phyloP scores from a whole-genome alignment of 257 asterid genomes.

The Linderniella brevidens region DNA sequence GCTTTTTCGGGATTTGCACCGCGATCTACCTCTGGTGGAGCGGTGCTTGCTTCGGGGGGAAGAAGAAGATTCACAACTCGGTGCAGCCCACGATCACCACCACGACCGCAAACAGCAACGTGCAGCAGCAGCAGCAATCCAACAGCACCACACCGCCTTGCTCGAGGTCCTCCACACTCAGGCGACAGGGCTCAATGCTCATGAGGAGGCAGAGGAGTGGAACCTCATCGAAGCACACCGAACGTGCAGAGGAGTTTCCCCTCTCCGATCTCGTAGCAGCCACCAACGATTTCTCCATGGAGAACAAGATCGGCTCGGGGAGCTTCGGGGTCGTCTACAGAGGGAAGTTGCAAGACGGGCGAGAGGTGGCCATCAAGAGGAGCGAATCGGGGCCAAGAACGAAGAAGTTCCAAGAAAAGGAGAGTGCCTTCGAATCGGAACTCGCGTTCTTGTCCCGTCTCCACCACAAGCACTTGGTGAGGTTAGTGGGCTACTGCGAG shows the following conservation, averaged over 20 bases:
- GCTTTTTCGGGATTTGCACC: constrained; percentile 57
- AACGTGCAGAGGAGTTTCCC: constrained; percentile 65
- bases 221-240: constrained; percentile 63
- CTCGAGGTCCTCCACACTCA: constrained; percentile 68
- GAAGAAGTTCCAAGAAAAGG: constrained; percentile 82
- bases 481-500: constrained; percentile 72
- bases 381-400: constrained; percentile 49
- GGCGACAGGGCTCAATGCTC: constrained; percentile 65
- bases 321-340: constrained; percentile 76
- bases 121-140: constrained; percentile 17
- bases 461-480: constrained; percentile 86
- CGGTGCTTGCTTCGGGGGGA: constrained; percentile 70
- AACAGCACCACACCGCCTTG: constrained; percentile 37
- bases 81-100: constrained; percentile 85
- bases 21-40: constrained; percentile 51
- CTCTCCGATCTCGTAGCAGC: constrained; percentile 56
- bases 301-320: constrained; percentile 80
- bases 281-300: constrained; percentile 41
- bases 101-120: constrained; percentile 16
- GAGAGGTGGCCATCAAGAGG: constrained; percentile 80
- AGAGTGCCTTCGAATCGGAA: constrained; percentile 75
- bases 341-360: constrained; percentile 63
- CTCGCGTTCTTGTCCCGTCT: constrained; percentile 60
- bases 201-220: constrained; percentile 93
- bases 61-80: constrained; percentile 74